Conservation (phyloP, 1,284 basidiomycete species). For the Coniferiporia weirii region DNA sequence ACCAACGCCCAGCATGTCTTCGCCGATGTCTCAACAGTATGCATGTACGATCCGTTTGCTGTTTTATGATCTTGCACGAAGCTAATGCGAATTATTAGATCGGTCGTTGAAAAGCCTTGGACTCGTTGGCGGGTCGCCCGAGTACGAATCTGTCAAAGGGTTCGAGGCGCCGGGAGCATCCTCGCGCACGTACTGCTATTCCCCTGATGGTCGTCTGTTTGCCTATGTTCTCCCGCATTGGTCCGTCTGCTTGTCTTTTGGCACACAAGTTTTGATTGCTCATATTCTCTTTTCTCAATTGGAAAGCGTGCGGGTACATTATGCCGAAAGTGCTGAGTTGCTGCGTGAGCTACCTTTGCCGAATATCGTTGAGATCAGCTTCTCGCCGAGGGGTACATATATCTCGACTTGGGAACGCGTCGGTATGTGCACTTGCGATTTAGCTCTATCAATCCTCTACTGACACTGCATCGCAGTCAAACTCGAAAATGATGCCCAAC, state of each 20-base stretch:
- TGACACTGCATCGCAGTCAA: constrained; percentile 42
- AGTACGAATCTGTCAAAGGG: constrained; percentile 63
- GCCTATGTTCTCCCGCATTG: constrained; percentile 76
- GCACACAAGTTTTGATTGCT: background rate
- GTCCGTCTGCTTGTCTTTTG: constrained; percentile 40
- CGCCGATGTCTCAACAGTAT: constrained; percentile 19
- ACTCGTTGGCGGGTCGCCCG: constrained; percentile 77
- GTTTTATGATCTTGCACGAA: background rate
- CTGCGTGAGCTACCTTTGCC: constrained; percentile 66
- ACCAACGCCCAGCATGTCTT: constrained; percentile 23
- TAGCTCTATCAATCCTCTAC: constrained; percentile 1
- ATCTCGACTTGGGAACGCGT: constrained; percentile 93
- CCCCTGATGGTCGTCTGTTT: constrained; percentile 81
- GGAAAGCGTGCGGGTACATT: constrained; percentile 63
- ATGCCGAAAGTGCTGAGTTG: constrained; percentile 68
- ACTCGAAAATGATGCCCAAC: constrained; percentile 75
- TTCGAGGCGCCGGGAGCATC: constrained; percentile 65
- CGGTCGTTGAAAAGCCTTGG: constrained; percentile 92
- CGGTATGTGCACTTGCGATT: constrained; percentile 33
- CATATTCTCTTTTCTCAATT: constrained; percentile 17
- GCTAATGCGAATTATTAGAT: constrained; percentile 40
- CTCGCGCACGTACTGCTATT: constrained; percentile 80
- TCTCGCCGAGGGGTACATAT: constrained; percentile 91
- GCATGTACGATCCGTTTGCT: constrained; percentile 11
- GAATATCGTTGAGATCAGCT: constrained; percentile 79